phyloP scores from a whole-genome alignment of 768 basidiomycete genomes.

The Infundibulicybe gibba region DNA sequence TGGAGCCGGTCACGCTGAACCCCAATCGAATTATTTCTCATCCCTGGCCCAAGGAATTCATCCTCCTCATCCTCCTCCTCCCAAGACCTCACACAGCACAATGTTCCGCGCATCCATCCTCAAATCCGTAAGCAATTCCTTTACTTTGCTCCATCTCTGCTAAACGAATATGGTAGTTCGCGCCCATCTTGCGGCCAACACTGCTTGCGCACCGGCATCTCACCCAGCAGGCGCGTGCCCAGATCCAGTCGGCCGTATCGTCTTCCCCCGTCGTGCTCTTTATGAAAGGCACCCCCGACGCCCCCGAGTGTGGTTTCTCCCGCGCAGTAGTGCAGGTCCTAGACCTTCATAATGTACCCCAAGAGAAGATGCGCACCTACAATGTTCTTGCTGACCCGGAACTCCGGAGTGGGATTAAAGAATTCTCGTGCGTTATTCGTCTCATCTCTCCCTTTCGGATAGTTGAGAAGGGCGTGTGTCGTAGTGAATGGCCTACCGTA shows the following conservation, averaged over 20 bases:
- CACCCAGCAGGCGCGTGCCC: slow-evolving; percentile 55
- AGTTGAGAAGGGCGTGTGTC: not conserved
- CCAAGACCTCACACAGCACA: no score
- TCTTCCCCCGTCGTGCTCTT: slow-evolving; percentile 86
- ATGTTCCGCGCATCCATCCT: not conserved
- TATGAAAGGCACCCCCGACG: slow-evolving; percentile 93
- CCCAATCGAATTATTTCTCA: no score
- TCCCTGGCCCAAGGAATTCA: no score
- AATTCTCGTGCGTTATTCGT: slow-evolving; percentile 83
- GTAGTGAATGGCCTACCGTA: slow-evolving; percentile 96
- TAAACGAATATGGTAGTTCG: slow-evolving; percentile 10
- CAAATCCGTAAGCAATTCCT: not conserved
- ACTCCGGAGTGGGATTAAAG: slow-evolving; percentile 84
- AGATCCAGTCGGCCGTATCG: slow-evolving; percentile 72
- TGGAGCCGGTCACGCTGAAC: no score
- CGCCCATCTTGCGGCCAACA: slow-evolving; percentile 12
- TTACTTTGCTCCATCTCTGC: not conserved
- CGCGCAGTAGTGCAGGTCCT: slow-evolving; percentile 90
- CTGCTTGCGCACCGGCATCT: slow-evolving; percentile 44
- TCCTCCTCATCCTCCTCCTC: no score
- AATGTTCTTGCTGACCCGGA: slow-evolving; percentile 87
- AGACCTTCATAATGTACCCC: slow-evolving; percentile 75
- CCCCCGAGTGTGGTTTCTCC: slow-evolving; percentile 94
- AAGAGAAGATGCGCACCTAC: slow-evolving; percentile 83
- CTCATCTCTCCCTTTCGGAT: not conserved